Percentiles rank a stretch among this genome's conserved stretches.
These are phyloP conservation scores for Fraxinus velutina DNA, from an alignment of 305 asterid species.

Conservation along the genomic window DNA sequence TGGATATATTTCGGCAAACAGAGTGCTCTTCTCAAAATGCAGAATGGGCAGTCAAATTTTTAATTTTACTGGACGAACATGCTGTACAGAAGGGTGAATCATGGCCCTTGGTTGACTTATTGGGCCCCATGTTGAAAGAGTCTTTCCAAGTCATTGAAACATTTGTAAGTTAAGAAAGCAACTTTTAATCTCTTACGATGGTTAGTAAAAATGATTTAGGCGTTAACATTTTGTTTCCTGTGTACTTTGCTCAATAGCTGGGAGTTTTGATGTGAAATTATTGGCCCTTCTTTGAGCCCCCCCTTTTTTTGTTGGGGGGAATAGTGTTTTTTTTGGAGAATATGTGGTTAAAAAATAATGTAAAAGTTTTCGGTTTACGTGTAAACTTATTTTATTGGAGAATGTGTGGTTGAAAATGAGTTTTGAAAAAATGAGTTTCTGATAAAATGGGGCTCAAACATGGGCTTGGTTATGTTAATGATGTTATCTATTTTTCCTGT, in stretches of 20 bases:
- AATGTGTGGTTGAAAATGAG: too few relatives aligned
- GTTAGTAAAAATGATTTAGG: background rate
- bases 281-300: background rate
- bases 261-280: background rate
- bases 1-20: constrained; percentile 50
- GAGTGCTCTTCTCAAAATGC: constrained; percentile 51
- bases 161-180: constrained; percentile 53
- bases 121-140: constrained; percentile 66
- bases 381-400: too few relatives aligned
- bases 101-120: constrained; percentile 78
- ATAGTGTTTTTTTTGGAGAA: too few relatives aligned
- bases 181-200: constrained; percentile 5
- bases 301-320: too few relatives aligned
- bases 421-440: too few relatives aligned
- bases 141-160: constrained; percentile 53
- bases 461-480: background rate
- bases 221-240: background rate
- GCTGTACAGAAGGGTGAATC: constrained; percentile 72
- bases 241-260: background rate
- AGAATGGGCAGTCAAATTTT: constrained; percentile 54
- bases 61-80: constrained; percentile 54
- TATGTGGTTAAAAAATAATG: background rate
- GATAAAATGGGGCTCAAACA: background rate
- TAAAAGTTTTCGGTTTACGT: too few relatives aligned
- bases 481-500: background rate